Percentiles rank a stretch among this genome's conserved stretches.
Evolutionary conservation across 2,329 filamentous ascomycete genomes (phyloP).

Genomic region (Fusarium foetens): DNA sequence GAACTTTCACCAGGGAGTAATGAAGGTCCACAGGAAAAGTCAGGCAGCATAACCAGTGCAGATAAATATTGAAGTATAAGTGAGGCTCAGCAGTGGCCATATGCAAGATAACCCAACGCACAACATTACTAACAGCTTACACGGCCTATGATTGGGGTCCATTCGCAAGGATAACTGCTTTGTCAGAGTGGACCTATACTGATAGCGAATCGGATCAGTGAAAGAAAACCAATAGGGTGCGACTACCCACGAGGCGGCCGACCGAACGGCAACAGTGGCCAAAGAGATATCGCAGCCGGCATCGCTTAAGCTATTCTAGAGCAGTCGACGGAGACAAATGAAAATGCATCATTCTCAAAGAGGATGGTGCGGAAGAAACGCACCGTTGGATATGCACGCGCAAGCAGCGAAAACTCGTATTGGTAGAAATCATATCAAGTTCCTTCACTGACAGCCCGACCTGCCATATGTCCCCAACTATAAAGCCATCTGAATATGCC

Average conservation of each 20-base stretch:
- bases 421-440: fast-evolving
- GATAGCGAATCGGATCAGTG: no score
- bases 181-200: no score
- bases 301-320: neutral
- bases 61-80: no score
- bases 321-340: neutral
- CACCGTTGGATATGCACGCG: neutral
- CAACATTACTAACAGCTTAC: no score
- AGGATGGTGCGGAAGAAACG: neutral
- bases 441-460: neutral
- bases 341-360: neutral
- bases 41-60: no score
- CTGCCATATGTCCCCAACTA: fast-evolving
- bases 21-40: no score
- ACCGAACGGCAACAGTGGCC: neutral
- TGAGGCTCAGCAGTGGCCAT: no score
- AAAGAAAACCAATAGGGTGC: neutral
- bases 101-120: no score
- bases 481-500: fast-evolving
- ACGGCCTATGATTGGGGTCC: no score
- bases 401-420: neutral
- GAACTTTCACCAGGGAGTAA: no score
- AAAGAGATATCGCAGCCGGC: neutral
- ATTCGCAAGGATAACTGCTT: no score
- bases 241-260: neutral